phyloP scores from a whole-genome alignment of 768 basidiomycete species.

The Omphalotus guepiniiformis region DNA sequence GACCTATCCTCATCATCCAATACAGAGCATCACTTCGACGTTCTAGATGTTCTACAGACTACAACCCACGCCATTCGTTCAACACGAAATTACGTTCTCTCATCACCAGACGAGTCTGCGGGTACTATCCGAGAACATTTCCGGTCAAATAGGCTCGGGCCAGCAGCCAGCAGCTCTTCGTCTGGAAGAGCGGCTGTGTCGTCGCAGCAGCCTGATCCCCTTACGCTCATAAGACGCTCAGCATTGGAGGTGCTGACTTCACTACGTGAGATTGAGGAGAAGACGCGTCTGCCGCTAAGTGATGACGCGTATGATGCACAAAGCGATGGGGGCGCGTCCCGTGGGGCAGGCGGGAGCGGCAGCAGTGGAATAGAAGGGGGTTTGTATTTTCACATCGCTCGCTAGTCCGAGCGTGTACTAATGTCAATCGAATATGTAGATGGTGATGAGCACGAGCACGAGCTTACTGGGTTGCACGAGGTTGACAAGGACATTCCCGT shows the following conservation, averaged over 20 bases:
- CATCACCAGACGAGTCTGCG: conserved; percentile 72
- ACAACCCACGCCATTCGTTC: conserved; percentile 81
- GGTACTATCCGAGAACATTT: conserved; percentile 54
- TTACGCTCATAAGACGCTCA: conserved; percentile 66
- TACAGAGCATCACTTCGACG: conserved; percentile 38
- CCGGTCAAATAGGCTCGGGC: conserved; percentile 44
- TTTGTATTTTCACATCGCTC: conserved; percentile 28
- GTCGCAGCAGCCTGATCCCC: conserved; percentile 39
- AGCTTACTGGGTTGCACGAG: conserved; percentile 24
- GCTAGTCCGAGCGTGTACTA: conserved; percentile 43
- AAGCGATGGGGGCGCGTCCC: conserved; percentile 57
- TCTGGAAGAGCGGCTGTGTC: conserved; percentile 8
- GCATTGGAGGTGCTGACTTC: conserved; percentile 82
- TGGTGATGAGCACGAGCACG: conserved; percentile 33
- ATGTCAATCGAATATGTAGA: no score
- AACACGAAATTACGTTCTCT: conserved; percentile 78
- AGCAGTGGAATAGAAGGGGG: no score
- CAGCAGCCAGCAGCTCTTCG: conserved; percentile 19
- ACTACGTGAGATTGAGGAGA: conserved; percentile 79
- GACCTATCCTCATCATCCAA: conserved; percentile 7
- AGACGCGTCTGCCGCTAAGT: conserved; percentile 64
- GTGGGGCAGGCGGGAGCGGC: conserved; percentile 21
- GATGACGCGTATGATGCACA: conserved; percentile 83
- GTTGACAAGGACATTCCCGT: conserved; percentile 59
- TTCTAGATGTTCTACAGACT: conserved; percentile 68